phyloP scores from a whole-genome alignment of 2,329 filamentous ascomycete genomes.

The Periglandula ipomoeae region DNA sequence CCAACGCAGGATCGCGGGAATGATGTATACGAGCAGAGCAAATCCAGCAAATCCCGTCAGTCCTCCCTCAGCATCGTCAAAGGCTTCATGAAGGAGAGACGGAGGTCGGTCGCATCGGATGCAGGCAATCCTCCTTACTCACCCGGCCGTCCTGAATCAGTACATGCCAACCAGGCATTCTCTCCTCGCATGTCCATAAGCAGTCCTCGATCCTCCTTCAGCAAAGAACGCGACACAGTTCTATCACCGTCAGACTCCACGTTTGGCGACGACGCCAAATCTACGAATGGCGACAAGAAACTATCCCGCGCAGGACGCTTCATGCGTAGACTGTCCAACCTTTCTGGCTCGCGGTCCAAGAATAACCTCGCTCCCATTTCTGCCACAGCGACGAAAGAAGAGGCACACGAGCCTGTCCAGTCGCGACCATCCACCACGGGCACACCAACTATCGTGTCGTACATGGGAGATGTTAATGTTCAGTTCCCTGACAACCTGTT shows the following conservation, averaged over 20 bases:
- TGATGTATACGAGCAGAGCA: conserved; percentile 24
- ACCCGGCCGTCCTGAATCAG: conserved; percentile 38
- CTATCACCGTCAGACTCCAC: conserved; percentile 36
- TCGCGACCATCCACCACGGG: conserved; percentile 21
- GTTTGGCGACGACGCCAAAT: conserved; percentile 38
- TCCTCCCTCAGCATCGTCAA: conserved; percentile 52
- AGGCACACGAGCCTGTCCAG: conserved; percentile 16
- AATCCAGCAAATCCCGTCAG: conserved; percentile 35
- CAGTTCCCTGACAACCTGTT: conserved; percentile 94
- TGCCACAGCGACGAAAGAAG: conserved; percentile 42
- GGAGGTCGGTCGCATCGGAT: conserved; percentile 39
- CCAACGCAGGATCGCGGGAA: conserved; percentile 29
- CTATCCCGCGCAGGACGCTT: conserved; percentile 46
- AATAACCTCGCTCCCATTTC: conserved; percentile 34
- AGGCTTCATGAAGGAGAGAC: conserved; percentile 52
- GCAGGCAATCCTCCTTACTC: conserved; percentile 27
- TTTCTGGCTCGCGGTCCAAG: conserved; percentile 39
- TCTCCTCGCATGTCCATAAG: conserved; percentile 56
- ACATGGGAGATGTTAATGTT: conserved; percentile 86
- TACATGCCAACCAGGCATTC: conserved; percentile 34
- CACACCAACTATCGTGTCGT: conserved; percentile 43
- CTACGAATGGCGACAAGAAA: conserved; percentile 32
- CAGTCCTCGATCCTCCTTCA: conserved; percentile 46
- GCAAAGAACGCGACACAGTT: conserved; percentile 28
- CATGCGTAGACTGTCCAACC: conserved; percentile 49